phyloP scores from a whole-genome alignment of 139 green algal species.

The Eudorina sp. region DNA sequence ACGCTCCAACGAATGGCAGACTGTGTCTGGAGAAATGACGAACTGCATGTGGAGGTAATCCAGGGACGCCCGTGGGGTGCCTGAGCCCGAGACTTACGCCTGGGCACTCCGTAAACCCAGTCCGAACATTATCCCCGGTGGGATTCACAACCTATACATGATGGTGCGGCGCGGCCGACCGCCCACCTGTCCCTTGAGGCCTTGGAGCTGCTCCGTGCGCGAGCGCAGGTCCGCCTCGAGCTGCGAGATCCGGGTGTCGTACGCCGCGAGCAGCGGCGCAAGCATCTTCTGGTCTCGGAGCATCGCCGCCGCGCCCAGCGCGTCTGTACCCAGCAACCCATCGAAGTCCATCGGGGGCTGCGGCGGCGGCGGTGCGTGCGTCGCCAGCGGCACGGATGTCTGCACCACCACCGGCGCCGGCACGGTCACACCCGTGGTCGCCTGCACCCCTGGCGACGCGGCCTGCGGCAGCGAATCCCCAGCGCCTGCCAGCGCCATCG shows the following conservation, averaged over 20 bases:
- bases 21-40: no score
- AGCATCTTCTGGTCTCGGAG: constrained; percentile 44
- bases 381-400: no score
- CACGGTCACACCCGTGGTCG: not conserved
- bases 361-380: not conserved
- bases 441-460: not conserved
- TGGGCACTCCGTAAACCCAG: no score
- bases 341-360: not conserved
- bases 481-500: constrained; percentile 18
- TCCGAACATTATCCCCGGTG: no score
- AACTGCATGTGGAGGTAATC: no score
- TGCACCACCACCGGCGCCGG: not conserved
- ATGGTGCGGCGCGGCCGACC: no score
- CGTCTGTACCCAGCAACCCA: constrained; percentile 17
- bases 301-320: constrained; percentile 1
- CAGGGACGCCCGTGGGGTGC: no score
- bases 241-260: constrained; percentile 55
- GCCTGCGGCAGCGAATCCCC: not conserved
- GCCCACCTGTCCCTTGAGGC: constrained; percentile 50
- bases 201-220: constrained; percentile 25
- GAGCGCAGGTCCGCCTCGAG: constrained; percentile 51
- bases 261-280: constrained; percentile 65
- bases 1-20: no score
- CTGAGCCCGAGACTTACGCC: no score
- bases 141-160: no score